Evolutionary conservation across 2,329 filamentous ascomycete genomes (phyloP), one percentile per base, ranked within the genome.

Genomic region (Colletotrichum sp.): DNA sequence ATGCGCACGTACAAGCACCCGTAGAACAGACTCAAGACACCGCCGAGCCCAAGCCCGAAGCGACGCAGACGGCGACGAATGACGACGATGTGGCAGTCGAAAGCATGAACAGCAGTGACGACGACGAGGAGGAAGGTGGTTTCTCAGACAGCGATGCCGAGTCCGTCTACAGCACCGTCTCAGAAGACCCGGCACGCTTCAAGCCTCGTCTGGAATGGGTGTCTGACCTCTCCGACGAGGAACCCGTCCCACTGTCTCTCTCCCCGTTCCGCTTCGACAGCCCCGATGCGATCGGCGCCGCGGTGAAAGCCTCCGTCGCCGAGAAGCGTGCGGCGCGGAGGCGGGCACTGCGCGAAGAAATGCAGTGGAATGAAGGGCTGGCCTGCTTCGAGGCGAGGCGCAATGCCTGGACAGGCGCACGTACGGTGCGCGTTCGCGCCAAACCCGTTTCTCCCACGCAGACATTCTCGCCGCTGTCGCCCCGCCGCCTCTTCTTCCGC

Each of bases 381-480:
- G 90, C 92, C n/a, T 94, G 94, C 82, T 99, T 95, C 85, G 91
- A 93, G 75, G 91, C 93, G 34, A 89, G 95, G 75, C 90, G 96
- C 65, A 92, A 98, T 85, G 93, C 92, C 8, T 99, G 96, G 96
- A 96, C 96, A 1, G 93, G 94, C 36, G 96, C 95, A 36, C 90
- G 90, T 78, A 89, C 87, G 13, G 90, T 90, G 44, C 89, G 89
- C 63, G 83, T 92, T 63, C 89, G 89, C 72, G 86, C 87, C 55
- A 90, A 89, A 78, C 84, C 87, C 7, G 74, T 79, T 15, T 81
- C 80, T n/a, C 79, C 86, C 1, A 82, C 85, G 7, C 86, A 87
- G 7, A 84, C 87, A 3, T 75, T 85, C 15, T 87, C 88, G 21
- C 83, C 88, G 3, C 86, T 87, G 10, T 88, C 88, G 13, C 83